A percentile compares a stretch with the other conserved stretches of the same genome.
phyloP scores from a whole-genome alignment of 257 asterid genomes.

The Lycium ferocissimum region DNA sequence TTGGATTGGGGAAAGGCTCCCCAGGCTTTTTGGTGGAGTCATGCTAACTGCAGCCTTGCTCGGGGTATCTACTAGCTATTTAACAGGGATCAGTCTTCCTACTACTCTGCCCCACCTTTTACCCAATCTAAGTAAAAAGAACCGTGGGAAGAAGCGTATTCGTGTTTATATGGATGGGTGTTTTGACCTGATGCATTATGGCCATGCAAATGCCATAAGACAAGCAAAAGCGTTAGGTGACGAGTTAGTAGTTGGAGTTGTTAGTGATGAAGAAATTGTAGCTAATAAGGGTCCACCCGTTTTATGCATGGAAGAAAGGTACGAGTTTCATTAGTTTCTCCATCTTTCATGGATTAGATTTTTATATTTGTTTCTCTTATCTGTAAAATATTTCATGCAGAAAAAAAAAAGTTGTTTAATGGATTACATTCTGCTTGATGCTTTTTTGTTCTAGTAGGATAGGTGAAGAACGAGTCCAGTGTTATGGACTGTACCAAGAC shows the following conservation, averaged over 20 bases:
- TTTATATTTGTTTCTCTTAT: background rate
- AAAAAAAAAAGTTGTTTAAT: background rate
- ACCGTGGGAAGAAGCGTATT: constrained; percentile 76
- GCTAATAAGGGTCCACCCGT: constrained; percentile 42
- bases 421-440: background rate
- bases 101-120: constrained; percentile 61
- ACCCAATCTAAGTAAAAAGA: constrained; percentile 62
- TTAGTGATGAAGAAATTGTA: constrained; percentile 40
- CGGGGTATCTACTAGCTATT: constrained; percentile 83
- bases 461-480: background rate
- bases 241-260: constrained; percentile 48
- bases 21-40: constrained; percentile 87
- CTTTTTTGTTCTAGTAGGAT: constrained; percentile 9
- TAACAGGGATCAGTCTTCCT: constrained; percentile 71
- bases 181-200: constrained; percentile 99
- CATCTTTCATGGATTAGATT: background rate
- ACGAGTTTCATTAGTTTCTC: constrained; percentile 8
- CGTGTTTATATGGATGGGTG: constrained; percentile 99
- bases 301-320: constrained; percentile 55
- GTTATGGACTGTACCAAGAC: background rate
- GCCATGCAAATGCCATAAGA: constrained; percentile 98
- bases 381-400: background rate
- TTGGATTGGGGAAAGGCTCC: constrained; percentile 85
- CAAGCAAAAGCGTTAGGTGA: constrained; percentile 99
- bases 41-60: constrained; percentile 91